Evolutionary conservation across 768 basidiomycete genomes (phyloP), one percentile per base, ranked within the genome.

Genomic region (Galerina marginata): DNA sequence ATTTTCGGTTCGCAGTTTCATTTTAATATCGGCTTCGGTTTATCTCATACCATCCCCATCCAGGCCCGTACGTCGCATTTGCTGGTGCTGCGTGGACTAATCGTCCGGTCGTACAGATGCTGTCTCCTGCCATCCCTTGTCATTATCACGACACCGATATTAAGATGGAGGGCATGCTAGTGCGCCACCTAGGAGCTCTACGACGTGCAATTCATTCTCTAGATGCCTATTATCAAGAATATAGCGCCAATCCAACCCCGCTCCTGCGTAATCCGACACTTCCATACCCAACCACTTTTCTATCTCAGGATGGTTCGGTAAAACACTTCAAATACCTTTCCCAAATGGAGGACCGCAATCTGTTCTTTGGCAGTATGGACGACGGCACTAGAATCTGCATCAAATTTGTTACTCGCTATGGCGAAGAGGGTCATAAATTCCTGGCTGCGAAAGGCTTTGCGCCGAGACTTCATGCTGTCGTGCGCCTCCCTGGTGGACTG

Each of bases 381-480:
- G 54, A 60, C 29, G 50, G 36, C 10, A 43, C 49, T 44, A 12
- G 25, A 9, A 67, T 77, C 38, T 69, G 67, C 56, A 59, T 77
- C 58, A 75, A 77, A 64, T 77, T 75, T 51, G 61, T 64, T 57
- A 52, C 39, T 59, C 58, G 42, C 43, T 75, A 72, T 60, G 72
- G 67, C 40, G 53, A 52, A 49, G 70, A 69, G 20, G 72, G 59
- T 25, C 76, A 77, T 47, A n/a, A 49, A 16, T 45, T 48, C 20
- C 63, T 58, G 58, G 69, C 66, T 25, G 54, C 36, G 11, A 16
- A 62, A 38, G 71, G 67, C 3, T 62, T 43, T 63, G 75, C 75
- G 14, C 75, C 74, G 3, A 56, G 16, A 36, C 58, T 77, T 15
- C 45, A 56, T 37, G 71, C 65, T 15, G 67, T 71, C 50, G 66